Evolutionary conservation across 208 protist species (phyloP), one percentile per base, ranked within the genome.

Genomic region (Leishmania gerbilli): DNA sequence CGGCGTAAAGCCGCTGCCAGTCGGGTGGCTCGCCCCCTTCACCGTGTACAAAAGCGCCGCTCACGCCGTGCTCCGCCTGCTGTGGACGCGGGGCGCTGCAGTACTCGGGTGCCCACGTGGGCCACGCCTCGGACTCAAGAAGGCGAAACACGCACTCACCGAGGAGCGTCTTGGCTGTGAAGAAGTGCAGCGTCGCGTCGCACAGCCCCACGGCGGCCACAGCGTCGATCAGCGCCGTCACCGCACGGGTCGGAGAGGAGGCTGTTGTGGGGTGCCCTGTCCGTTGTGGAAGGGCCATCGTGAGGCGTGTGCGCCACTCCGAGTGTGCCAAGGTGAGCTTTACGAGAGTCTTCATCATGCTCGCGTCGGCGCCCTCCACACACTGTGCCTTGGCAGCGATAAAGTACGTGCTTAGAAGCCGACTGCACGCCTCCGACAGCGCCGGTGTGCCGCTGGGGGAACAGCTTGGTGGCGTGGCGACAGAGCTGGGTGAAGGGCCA

Each of bases 261-360:
- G 31, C n/a, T 15, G 72, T 31, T 42, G 21, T 24, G 31, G 45
- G 7, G 34, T 62, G 15, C 72, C 51, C 72, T 76, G 49, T n/a
- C n/a, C 13, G 11, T 53, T 34, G n/a, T 40, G 31, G 31, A 60
- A 60, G 53, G 21, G 56, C 74, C 13, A 49, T 45, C 1, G 83
- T 72, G 62, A 83, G 62, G 5, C 83, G 80, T 27, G 71, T 71
- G 31, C 94, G 92, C 68, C 93, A 84, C 40, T 84, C 64, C 7
- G 92, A 88, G 86, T 97, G 94, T 27, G 84, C 80, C 58, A 81
- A 77, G 0, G 94, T 95, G 34, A 97, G 85, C 74, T 89, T 90
- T 62, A 93, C 92, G 7, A 97, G 87, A 9, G 88, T 90, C 42
- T 72, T 81, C 94, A 97, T 97, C 84, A 95, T 87, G 58, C 84